These are phyloP conservation scores for Colletotrichum tofieldiae DNA, from an alignment of 2,329 filamentous ascomycete species.

Conservation along the genomic window DNA sequence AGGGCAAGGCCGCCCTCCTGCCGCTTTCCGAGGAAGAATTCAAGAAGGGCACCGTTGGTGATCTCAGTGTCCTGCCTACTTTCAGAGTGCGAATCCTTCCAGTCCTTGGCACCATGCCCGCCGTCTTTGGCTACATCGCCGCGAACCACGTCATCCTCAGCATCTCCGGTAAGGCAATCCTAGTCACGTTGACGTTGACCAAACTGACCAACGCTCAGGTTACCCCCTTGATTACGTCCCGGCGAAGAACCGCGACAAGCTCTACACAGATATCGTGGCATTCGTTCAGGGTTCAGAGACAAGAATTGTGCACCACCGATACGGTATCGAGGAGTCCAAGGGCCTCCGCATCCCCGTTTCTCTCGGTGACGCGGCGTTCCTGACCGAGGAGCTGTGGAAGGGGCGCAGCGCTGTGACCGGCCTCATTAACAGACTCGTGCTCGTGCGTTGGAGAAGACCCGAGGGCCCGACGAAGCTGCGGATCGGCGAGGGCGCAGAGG, in stretches of 20 bases:
- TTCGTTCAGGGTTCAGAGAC: conserved; percentile 81
- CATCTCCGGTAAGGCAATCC: conserved; percentile 65
- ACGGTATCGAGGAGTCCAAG: conserved; percentile 56
- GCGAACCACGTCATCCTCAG: conserved; percentile 94
- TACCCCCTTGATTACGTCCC: conserved; percentile 91
- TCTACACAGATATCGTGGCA: conserved; percentile 89
- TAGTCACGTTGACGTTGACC: background rate
- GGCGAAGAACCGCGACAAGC: conserved; percentile 87
- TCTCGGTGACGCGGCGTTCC: conserved; percentile 85
- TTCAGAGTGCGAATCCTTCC: conserved; percentile 96
- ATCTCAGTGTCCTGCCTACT: conserved; percentile 90
- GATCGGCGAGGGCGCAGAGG: conserved; percentile 76
- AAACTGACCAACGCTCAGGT: conserved; percentile 59
- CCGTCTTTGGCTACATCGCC: conserved; percentile 91
- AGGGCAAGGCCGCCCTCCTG: conserved; percentile 91
- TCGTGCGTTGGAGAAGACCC: conserved; percentile 87
- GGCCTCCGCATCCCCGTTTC: conserved; percentile 87
- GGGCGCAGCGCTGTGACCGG: conserved; percentile 89
- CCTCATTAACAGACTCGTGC: conserved; percentile 81
- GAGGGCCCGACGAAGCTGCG: conserved; percentile 68
- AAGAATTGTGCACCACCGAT: conserved; percentile 72
- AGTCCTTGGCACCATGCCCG: conserved; percentile 96
- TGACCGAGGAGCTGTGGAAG: conserved; percentile 90
- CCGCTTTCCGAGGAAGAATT: conserved; percentile 92
- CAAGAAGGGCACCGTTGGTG: conserved; percentile 85